Evolutionary conservation across 1,284 basidiomycete genomes (phyloP).

Genomic region (Sporisorium exsertum): DNA sequence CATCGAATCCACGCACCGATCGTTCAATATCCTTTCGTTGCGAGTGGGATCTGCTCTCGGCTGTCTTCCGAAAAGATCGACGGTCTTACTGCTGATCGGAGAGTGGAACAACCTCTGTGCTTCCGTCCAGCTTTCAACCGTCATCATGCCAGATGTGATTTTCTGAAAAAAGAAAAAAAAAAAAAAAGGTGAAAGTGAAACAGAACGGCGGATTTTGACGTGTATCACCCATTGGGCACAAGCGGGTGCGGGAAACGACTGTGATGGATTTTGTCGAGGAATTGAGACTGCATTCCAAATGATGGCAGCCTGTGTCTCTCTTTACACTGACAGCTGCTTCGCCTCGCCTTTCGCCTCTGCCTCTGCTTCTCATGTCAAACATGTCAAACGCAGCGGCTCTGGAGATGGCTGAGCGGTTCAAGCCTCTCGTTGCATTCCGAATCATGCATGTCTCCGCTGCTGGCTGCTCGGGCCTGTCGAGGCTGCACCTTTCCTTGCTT

Average conservation of each 20-base stretch:
- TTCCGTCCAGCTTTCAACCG: background rate
- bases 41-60: background rate
- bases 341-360: background rate
- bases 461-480: background rate
- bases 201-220: conserved; percentile 42
- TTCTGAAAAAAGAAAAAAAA: background rate
- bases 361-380: conserved; percentile 10
- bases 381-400: conserved; percentile 5
- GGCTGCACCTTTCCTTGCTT: background rate
- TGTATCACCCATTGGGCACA: conserved; percentile 25
- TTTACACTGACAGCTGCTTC: background rate
- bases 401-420: background rate
- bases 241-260: background rate
- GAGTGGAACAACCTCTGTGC: background rate
- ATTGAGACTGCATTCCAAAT: conserved; percentile 25
- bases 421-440: background rate
- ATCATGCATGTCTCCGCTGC: background rate
- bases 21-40: background rate
- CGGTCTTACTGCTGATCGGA: background rate
- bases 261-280: background rate
- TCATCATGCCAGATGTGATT: background rate
- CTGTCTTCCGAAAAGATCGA: conserved; percentile 1
- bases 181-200: conserved; percentile 8
- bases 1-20: background rate
- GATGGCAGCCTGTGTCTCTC: conserved; percentile 9